Evolutionary conservation across 2,329 filamentous ascomycete species (phyloP).

Genomic region (Fusarium sp.): DNA sequence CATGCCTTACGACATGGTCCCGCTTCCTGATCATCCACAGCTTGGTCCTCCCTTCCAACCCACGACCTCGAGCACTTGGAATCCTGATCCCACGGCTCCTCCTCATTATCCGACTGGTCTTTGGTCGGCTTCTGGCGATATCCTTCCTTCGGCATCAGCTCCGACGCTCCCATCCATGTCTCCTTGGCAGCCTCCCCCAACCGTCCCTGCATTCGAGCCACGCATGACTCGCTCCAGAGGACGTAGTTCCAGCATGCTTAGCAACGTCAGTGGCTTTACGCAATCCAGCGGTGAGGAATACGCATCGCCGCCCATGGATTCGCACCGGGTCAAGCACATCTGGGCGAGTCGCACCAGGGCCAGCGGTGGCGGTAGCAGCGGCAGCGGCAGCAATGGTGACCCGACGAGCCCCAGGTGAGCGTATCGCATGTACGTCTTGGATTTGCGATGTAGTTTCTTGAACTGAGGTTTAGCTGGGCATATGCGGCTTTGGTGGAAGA

Average conservation of each 20-base stretch:
- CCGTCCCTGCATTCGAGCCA: constrained; percentile 56
- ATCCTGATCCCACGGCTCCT: constrained; percentile 53
- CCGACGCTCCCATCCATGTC: constrained; percentile 53
- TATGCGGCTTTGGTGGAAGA: constrained; percentile 17
- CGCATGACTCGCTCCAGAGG: constrained; percentile 64
- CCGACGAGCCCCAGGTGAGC: constrained; percentile 63
- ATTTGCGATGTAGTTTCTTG: constrained; percentile 5
- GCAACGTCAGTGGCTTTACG: constrained; percentile 76
- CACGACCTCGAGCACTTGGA: constrained; percentile 52
- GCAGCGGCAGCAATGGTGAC: constrained; percentile 66
- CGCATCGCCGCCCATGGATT: constrained; percentile 47
- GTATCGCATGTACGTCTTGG: not conserved
- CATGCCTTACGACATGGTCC: constrained; percentile 52
- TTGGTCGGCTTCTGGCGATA: constrained; percentile 58
- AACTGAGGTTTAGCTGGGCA: not conserved
- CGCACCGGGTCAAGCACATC: constrained; percentile 41
- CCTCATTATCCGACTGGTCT: constrained; percentile 56
- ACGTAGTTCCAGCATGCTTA: constrained; percentile 77
- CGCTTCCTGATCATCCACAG: constrained; percentile 46
- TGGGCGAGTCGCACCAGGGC: constrained; percentile 48
- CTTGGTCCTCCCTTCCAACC: constrained; percentile 48
- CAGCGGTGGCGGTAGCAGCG: constrained; percentile 62
- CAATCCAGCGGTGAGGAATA: constrained; percentile 70
- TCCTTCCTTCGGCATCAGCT: constrained; percentile 52
- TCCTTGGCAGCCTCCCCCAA: constrained; percentile 57